Evolutionary conservation across 2,329 filamentous ascomycete genomes (phyloP).

Genomic region (Tolypocladium cylindrosporum): DNA sequence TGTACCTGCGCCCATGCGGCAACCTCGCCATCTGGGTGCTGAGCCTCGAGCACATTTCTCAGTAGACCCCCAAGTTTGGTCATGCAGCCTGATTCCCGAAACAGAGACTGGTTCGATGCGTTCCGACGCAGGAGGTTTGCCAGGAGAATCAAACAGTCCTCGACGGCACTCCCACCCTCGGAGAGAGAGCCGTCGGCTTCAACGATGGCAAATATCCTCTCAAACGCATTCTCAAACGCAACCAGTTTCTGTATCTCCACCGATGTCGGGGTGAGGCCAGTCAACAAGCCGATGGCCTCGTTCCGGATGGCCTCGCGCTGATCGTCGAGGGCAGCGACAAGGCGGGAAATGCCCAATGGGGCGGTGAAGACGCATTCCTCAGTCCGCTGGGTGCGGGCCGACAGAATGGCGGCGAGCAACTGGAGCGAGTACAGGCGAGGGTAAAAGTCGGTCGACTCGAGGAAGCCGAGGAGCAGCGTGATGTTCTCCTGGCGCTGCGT

Average conservation of each 20-base stretch:
- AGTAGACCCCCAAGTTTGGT: constrained; percentile 62
- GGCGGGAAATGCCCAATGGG: constrained; percentile 74
- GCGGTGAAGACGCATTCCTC: constrained; percentile 91
- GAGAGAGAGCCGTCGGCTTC: constrained; percentile 69
- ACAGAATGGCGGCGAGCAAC: constrained; percentile 75
- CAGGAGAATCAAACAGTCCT: constrained; percentile 85
- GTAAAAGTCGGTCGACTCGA: constrained; percentile 83
- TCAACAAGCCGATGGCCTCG: constrained; percentile 78
- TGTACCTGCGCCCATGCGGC: constrained; percentile 69
- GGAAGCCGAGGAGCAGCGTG: constrained; percentile 75
- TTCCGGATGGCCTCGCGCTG: constrained; percentile 78
- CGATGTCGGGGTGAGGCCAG: constrained; percentile 77
- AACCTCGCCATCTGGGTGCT: constrained; percentile 45
- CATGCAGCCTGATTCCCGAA: constrained; percentile 82
- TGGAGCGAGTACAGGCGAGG: constrained; percentile 85
- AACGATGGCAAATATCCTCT: constrained; percentile 74
- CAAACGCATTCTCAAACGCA: constrained; percentile 90
- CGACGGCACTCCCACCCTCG: constrained; percentile 77
- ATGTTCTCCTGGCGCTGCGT: constrained; percentile 97
- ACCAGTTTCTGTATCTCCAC: constrained; percentile 89
- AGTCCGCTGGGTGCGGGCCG: constrained; percentile 78
- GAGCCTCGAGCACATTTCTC: constrained; percentile 43
- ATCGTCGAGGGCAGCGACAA: constrained; percentile 80
- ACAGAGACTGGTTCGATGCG: constrained; percentile 84
- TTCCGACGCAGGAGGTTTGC: constrained; percentile 85